Evolutionary conservation across 139 green algal species (phyloP).

Genomic region (Coccomyxa sp.): DNA sequence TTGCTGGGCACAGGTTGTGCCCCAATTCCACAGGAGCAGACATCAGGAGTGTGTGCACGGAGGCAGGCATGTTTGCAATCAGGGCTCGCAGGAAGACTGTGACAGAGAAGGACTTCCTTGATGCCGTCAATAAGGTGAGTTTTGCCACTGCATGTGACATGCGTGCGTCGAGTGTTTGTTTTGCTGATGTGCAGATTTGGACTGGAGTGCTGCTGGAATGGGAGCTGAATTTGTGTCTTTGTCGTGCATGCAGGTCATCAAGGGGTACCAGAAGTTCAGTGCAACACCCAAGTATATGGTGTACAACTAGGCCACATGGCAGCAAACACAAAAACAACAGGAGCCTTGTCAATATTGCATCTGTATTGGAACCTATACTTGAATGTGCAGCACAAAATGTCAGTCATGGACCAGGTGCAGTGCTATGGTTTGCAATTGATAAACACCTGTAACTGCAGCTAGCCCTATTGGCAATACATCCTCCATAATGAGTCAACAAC

Average conservation of each 20-base stretch:
- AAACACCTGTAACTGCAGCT: no score
- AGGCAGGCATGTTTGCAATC: conserved; percentile 96
- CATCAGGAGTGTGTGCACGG: conserved; percentile 92
- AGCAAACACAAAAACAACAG: neutral
- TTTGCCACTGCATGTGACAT: neutral
- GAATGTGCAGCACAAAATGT: no score
- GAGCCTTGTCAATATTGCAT: no score
- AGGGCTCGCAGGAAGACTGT: conserved; percentile 92
- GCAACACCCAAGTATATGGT: conserved; percentile 98
- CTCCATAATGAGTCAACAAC: no score
- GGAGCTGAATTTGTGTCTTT: neutral
- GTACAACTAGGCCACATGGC: conserved; percentile 60
- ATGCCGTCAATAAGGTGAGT: conserved; percentile 94
- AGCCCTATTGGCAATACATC: no score
- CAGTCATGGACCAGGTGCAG: no score
- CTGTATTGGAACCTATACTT: no score
- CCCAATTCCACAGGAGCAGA: conserved; percentile 95
- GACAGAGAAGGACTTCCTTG: conserved; percentile 98
- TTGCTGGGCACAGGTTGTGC: conserved; percentile 55
- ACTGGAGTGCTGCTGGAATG: neutral
- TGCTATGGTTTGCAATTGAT: no score
- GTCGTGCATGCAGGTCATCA: conserved; percentile 67
- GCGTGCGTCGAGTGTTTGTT: neutral
- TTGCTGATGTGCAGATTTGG: neutral
- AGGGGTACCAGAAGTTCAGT: conserved; percentile 98